A percentile compares a stretch with the other conserved stretches of the same genome.
Evolutionary conservation across 2,329 filamentous ascomycete genomes (phyloP).

Genomic region (Zasmidium citrigriseum): DNA sequence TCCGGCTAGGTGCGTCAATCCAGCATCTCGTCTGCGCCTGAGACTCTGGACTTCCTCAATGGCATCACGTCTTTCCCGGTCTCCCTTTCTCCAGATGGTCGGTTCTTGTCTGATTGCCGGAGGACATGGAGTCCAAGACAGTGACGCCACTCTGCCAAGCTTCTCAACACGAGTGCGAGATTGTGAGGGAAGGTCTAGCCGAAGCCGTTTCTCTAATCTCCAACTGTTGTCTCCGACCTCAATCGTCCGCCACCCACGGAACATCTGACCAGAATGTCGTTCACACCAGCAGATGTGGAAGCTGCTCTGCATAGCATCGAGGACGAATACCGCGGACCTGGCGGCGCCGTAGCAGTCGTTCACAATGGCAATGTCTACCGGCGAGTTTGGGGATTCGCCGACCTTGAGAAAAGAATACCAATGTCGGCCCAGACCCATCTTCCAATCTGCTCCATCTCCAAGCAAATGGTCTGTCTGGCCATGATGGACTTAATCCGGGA

Average conservation of each 20-base stretch:
- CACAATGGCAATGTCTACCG: constrained; percentile 45
- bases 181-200: neutral
- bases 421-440: constrained; percentile 40
- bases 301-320: neutral
- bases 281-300: neutral
- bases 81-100: too few species aligned
- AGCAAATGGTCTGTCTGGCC: constrained; percentile 46
- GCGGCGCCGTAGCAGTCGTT: constrained; percentile 45
- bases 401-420: constrained; percentile 41
- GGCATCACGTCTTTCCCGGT: too few species aligned
- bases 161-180: too few species aligned
- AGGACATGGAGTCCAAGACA: too few species aligned
- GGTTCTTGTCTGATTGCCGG: too few species aligned
- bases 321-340: constrained; percentile 38
- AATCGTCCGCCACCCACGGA: too few species aligned
- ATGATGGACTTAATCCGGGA: constrained; percentile 39
- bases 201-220: neutral
- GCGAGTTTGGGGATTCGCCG: constrained; percentile 47
- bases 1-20: too few species aligned
- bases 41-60: too few species aligned
- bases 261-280: neutral
- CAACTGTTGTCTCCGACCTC: too few species aligned
- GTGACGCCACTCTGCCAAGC: too few species aligned
- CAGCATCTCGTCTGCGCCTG: too few species aligned
- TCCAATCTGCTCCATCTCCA: constrained; percentile 52